Conservation (phyloP, 352 stramenopile genomes). For the Saprolegnia diclina region DNA sequence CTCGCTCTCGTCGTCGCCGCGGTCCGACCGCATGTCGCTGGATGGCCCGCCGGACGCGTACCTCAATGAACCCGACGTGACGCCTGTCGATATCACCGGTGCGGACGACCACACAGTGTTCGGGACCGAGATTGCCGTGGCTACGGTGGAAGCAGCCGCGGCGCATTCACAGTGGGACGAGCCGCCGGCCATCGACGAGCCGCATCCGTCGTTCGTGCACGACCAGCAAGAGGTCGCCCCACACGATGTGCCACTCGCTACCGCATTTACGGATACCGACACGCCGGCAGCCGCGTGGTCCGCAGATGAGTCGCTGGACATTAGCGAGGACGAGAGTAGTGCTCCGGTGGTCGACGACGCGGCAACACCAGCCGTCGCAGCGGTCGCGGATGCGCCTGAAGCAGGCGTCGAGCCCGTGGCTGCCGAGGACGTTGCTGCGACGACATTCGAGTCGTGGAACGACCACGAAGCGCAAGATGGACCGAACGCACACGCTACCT, state of each 20-base stretch:
- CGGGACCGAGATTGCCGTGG: not conserved
- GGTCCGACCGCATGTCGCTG: constrained; percentile 3
- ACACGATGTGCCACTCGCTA: not conserved
- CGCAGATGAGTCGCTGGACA: not conserved
- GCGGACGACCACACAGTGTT: not conserved
- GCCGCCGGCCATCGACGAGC: not conserved
- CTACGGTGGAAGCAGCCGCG: not conserved
- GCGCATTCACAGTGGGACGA: not conserved
- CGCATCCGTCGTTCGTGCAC: not conserved
- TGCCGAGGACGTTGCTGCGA: not conserved
- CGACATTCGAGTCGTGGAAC: too few species aligned
- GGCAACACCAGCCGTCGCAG: too few species aligned
- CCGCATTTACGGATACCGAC: not conserved
- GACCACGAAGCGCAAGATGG: too few species aligned
- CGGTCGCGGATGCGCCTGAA: too few species aligned
- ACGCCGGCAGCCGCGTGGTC: not conserved
- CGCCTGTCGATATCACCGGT: constrained; percentile 1
- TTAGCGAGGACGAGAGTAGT: not conserved
- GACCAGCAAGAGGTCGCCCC: not conserved
- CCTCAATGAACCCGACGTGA: not conserved
- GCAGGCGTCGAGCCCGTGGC: too few species aligned
- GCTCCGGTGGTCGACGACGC: not conserved
- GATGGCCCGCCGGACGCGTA: not conserved
- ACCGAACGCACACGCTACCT: not conserved
- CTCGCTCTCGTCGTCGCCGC: not conserved